Conservation (phyloP, 805 yeast species). For the Teunomyces atbi region DNA sequence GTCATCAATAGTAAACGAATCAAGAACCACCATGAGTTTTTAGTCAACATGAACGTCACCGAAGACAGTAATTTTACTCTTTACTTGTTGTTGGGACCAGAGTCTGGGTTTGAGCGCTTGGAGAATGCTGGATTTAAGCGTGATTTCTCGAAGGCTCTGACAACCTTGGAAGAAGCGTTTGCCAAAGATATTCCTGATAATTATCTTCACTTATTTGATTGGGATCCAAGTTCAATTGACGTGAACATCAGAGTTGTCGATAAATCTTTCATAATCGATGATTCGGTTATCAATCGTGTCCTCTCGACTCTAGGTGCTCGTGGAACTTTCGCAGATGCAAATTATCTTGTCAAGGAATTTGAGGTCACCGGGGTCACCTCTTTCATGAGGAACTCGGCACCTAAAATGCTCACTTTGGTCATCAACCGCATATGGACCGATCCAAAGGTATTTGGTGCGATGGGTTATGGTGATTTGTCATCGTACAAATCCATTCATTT, state of each 20-base stretch:
- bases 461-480: constrained; percentile 6
- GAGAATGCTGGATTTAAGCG: constrained; percentile 19
- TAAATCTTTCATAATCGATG: constrained; percentile 16
- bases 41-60: constrained; percentile 26
- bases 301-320: constrained; percentile 26
- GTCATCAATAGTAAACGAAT: constrained; percentile 44
- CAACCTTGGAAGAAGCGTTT: constrained; percentile 18
- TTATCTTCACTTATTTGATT: constrained; percentile 19
- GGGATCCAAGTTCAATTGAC: constrained; percentile 13
- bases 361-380: constrained; percentile 57
- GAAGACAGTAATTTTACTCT: constrained; percentile 15
- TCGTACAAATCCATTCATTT: constrained; percentile 18
- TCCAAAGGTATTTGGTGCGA: constrained; percentile 5
- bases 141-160: constrained; percentile 19
- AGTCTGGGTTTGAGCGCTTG: constrained; percentile 21
- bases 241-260: constrained; percentile 16
- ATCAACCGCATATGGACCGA: constrained; percentile 15
- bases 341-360: constrained; percentile 14
- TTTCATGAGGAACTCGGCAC: constrained; percentile 41
- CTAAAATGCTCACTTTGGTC: constrained; percentile 25
- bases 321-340: constrained; percentile 6
- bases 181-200: constrained; percentile 27
- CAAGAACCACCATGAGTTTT: constrained; percentile 18
- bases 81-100: constrained; percentile 28
- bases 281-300: constrained; percentile 18